Base-by-base conservation (phyloP, 805 yeast species). In the Zygosaccharomyces kombuchaensis region DNA sequence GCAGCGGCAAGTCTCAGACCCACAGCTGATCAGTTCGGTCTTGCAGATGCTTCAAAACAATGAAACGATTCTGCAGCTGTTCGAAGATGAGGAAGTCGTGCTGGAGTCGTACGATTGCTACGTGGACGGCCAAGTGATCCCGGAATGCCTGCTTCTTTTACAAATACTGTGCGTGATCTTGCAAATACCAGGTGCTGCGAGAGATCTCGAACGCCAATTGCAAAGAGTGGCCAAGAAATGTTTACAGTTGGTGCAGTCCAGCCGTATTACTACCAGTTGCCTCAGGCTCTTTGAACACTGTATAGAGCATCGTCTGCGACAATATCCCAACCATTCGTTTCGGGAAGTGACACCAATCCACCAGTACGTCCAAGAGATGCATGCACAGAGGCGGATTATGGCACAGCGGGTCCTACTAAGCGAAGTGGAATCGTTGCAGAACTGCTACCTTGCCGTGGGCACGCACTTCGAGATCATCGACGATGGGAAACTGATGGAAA, bases 101-200 rank as follows among this genome's bases (percentile, higher is more conserved):
- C 54, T 77, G 27, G 84, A 81, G 12, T 69, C 81, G 0, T 85
- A 79, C 64, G 93, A 85, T 54, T 73, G 82, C 44, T 84, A 74
- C 55, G 57, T 51, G 2, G 71, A 78, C 35, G 80, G 82, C 9
- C 86, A 80, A 29, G 69, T 82, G 1, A 59, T 75, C 14, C 73
- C 82, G n/a, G 91, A 86, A 60, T 63, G 78, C 32, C 65, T 73
- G 1, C 62, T 83, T 16, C 43, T 84, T 4, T 46, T 82, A 4
- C 84, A 82, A 53, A 69, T 78, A 2, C 53, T 82, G 8, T 31
- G 43, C n/a, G 68, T 72, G 2, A 31, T 69, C 9, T 59, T 65
- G 12, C 63, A 60, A 43, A 45, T 58, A 3, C 59, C 70, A 46
- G 49, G 59, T 9, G 40, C 59, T 6, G 39, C 32, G 23, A 48